Evolutionary conservation across 1,284 basidiomycete genomes (phyloP).

Genomic region (Boletus calvinii): DNA sequence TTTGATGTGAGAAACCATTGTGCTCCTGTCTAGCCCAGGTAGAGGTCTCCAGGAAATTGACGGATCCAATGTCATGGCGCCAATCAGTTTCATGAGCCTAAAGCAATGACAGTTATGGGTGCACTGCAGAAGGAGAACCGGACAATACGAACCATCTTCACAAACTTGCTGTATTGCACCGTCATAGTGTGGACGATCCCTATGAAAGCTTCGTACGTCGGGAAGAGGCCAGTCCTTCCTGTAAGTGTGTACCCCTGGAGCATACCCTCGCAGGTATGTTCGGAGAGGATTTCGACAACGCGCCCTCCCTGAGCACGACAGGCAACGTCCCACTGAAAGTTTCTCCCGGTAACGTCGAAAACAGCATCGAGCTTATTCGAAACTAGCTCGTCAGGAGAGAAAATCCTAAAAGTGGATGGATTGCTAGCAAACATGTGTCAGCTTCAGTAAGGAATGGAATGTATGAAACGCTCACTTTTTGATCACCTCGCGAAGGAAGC

Average conservation of each 20-base stretch:
- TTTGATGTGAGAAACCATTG: constrained; percentile 82
- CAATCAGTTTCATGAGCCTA: constrained; percentile 70
- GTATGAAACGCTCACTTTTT: constrained; percentile 41
- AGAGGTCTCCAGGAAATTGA: constrained; percentile 86
- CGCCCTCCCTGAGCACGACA: constrained; percentile 68
- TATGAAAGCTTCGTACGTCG: constrained; percentile 86
- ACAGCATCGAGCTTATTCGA: constrained; percentile 87
- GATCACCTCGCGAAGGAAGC: constrained; percentile 58
- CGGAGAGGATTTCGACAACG: constrained; percentile 84
- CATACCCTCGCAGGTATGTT: constrained; percentile 88
- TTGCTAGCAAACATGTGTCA: constrained; percentile 46
- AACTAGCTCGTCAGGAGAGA: constrained; percentile 89
- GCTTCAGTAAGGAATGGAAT: neutral
- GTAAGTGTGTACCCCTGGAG: constrained; percentile 84
- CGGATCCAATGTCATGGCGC: constrained; percentile 68
- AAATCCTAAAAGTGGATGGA: constrained; percentile 77
- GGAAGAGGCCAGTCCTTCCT: constrained; percentile 82
- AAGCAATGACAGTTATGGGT: neutral
- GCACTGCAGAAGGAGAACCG: neutral
- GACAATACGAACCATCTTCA: constrained; percentile 61
- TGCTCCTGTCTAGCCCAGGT: constrained; percentile 85
- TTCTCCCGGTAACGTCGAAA: constrained; percentile 61
- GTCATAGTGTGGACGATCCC: constrained; percentile 79
- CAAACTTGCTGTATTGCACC: constrained; percentile 84
- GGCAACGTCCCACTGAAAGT: constrained; percentile 81